phyloP scores from a whole-genome alignment of 768 basidiomycete genomes.

The Kwoniella pini region DNA sequence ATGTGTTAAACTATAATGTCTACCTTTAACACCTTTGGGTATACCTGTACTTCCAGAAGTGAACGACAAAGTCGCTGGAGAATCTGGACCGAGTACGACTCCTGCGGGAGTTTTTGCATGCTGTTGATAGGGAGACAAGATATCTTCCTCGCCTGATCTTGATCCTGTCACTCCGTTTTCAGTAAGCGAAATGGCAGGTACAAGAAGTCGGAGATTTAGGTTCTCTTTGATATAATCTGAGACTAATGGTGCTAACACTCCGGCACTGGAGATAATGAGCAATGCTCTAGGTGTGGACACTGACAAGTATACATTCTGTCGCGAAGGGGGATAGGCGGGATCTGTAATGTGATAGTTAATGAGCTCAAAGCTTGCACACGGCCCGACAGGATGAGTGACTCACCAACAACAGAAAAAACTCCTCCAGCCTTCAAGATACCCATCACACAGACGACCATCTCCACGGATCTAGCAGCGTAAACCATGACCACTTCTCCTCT shows the following conservation, averaged over 20 bases:
- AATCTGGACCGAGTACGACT: slow-evolving; percentile 88
- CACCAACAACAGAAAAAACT: slow-evolving; percentile 95
- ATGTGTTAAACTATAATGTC: slow-evolving; percentile 94
- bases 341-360: slow-evolving; percentile 60
- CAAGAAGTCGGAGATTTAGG: slow-evolving; percentile 82
- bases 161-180: slow-evolving; percentile 69
- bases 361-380: background rate
- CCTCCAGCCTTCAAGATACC: slow-evolving; percentile 93
- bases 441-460: slow-evolving; percentile 95
- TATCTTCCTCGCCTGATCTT: slow-evolving; percentile 58
- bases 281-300: slow-evolving; percentile 91
- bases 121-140: slow-evolving; percentile 62
- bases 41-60: slow-evolving; percentile 97
- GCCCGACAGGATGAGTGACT: slow-evolving; percentile 37
- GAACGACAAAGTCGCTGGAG: slow-evolving; percentile 89
- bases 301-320: slow-evolving; percentile 88
- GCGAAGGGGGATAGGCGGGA: slow-evolving; percentile 90
- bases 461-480: slow-evolving; percentile 92
- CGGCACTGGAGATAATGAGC: slow-evolving; percentile 86
- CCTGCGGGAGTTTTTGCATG: slow-evolving; percentile 74
- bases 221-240: slow-evolving; percentile 76
- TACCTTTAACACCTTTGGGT: slow-evolving; percentile 93
- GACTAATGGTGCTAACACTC: slow-evolving; percentile 73
- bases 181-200: slow-evolving; percentile 80
- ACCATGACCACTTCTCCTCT: slow-evolving; percentile 97